Conservation (phyloP, 2,329 filamentous ascomycete species). For the Biscogniauxia marginata region DNA sequence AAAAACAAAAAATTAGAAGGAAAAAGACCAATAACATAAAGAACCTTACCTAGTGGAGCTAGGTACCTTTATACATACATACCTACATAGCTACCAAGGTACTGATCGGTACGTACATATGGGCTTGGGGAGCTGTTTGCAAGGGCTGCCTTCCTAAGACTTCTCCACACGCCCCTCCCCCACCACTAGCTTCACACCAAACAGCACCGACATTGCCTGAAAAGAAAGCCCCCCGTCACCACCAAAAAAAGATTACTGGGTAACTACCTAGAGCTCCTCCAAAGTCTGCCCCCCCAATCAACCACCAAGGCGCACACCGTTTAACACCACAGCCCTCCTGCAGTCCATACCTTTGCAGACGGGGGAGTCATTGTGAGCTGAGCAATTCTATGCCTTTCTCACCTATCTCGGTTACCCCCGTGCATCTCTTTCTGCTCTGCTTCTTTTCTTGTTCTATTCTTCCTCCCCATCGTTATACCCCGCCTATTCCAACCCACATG, state of each 20-base stretch:
- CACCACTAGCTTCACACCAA: conserved; percentile 26
- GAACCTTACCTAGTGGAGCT: no score
- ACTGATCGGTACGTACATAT: not conserved
- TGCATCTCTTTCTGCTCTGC: conserved; percentile 17
- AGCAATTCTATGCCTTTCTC: conserved; percentile 14
- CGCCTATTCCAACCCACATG: conserved; percentile 48
- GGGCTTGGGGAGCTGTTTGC: conserved; percentile 6
- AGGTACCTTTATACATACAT: conserved; percentile 2
- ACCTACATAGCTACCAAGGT: not conserved
- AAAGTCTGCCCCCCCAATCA: conserved; percentile 6
- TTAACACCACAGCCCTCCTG: not conserved
- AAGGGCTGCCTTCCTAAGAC: conserved; percentile 15
- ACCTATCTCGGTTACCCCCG: conserved; percentile 18
- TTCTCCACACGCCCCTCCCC: conserved; percentile 27
- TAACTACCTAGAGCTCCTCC: conserved; percentile 20
- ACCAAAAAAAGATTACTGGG: not conserved
- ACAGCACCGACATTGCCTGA: conserved; percentile 10
- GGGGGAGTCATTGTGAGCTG: conserved; percentile 8
- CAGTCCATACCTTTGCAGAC: conserved; percentile 2
- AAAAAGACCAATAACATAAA: no score
- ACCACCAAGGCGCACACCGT: not conserved
- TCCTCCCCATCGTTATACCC: conserved; percentile 12
- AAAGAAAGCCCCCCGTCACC: not conserved
- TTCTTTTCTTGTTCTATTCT: conserved; percentile 13
- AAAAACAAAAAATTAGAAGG: not conserved